phyloP scores from a whole-genome alignment of 768 basidiomycete species.

The Boletus eberwhitei region DNA sequence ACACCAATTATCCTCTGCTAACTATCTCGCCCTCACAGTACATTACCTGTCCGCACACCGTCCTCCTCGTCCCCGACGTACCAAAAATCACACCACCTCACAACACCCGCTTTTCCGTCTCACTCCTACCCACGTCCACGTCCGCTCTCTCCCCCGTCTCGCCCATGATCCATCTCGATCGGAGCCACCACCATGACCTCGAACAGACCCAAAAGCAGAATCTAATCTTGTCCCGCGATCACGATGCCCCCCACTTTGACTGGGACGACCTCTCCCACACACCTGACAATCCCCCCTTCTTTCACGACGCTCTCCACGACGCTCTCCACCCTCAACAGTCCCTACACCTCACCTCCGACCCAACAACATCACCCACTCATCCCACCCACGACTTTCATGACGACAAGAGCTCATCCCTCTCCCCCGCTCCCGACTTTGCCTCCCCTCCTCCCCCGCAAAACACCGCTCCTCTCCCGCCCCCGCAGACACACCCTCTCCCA shows the following conservation, averaged over 20 bases:
- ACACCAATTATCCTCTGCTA: conserved; percentile 21
- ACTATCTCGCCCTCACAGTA: not conserved
- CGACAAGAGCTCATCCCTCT: conserved; percentile 55
- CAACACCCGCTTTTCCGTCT: not conserved
- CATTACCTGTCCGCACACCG: not conserved
- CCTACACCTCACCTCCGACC: conserved; percentile 11
- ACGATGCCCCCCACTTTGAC: conserved; percentile 31
- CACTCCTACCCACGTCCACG: not conserved
- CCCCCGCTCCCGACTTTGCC: conserved; percentile 48
- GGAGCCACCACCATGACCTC: conserved; percentile 42
- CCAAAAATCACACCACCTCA: not conserved
- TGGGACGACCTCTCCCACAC: conserved; percentile 34
- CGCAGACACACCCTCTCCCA: conserved; percentile 18
- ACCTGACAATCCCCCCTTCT: conserved; percentile 22
- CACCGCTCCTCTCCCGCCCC: conserved; percentile 14
- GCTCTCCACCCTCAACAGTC: conserved; percentile 15
- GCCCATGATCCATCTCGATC: conserved; percentile 55
- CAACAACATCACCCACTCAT: conserved; percentile 9
- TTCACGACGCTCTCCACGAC: conserved; percentile 26
- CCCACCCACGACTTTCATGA: conserved; percentile 22
- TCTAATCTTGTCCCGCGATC: conserved; percentile 41
- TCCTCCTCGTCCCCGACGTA: conserved; percentile 2
- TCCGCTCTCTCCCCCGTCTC: not conserved
- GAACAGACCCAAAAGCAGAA: conserved; percentile 39
- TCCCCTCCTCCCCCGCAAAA: conserved; percentile 32